A percentile compares a stretch with the other conserved stretches of the same genome.
These are phyloP conservation scores for Zizania latifolia DNA, from an alignment of 176 grass and related monocot species.

Conservation along the genomic window DNA sequence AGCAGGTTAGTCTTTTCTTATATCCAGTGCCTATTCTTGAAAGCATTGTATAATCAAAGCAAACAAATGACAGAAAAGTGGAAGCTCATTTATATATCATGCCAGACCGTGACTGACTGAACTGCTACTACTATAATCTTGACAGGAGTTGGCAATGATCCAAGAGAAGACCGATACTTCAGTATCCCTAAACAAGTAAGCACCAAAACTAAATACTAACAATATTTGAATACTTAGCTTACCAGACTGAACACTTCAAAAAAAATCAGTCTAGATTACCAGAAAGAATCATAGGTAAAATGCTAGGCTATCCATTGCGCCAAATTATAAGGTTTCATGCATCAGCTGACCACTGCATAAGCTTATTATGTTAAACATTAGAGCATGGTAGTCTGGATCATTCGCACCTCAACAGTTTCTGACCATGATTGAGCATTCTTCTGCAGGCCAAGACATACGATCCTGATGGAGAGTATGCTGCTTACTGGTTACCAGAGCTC, in stretches of 20 bases:
- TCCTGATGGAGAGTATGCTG: slow-evolving; percentile 61
- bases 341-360: background rate
- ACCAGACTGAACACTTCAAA: background rate
- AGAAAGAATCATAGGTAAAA: background rate
- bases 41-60: background rate
- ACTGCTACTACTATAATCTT: slow-evolving; percentile 6
- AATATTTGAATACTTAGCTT: background rate
- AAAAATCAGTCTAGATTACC: background rate
- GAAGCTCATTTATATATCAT: background rate
- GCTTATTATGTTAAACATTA: background rate
- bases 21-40: background rate
- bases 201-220: background rate
- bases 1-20: slow-evolving; percentile 49
- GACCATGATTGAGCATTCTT: background rate
- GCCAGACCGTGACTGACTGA: background rate
- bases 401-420: background rate
- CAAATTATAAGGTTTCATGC: background rate
- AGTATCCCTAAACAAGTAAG: slow-evolving; percentile 96
- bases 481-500: slow-evolving; percentile 74
- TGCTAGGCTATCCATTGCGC: background rate
- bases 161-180: slow-evolving; percentile 93
- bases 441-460: slow-evolving; percentile 75
- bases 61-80: background rate
- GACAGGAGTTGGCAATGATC: slow-evolving; percentile 92
- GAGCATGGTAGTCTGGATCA: background rate